phyloP scores from a whole-genome alignment of 169 alveolate genomes.

The Plasmodium malariae region DNA sequence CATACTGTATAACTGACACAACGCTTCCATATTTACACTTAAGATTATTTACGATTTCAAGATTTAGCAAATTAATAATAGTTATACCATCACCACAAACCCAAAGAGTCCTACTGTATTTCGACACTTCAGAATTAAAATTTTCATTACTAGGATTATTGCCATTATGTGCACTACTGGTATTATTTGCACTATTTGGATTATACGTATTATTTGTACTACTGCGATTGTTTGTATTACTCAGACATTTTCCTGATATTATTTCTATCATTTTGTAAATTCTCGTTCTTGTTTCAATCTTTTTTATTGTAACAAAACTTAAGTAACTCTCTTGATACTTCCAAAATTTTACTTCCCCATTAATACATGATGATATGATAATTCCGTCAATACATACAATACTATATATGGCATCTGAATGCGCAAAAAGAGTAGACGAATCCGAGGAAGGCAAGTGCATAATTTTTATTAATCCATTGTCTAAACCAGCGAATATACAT shows the following conservation, averaged over 20 bases:
- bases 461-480: constrained; percentile 68
- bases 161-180: neutral
- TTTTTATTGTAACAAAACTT: constrained; percentile 69
- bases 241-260: constrained; percentile 23
- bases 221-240: neutral
- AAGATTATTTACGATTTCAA: constrained; percentile 47
- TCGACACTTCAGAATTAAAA: constrained; percentile 7
- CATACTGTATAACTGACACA: constrained; percentile 75
- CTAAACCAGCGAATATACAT: constrained; percentile 77
- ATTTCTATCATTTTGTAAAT: constrained; percentile 74
- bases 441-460: constrained; percentile 78
- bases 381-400: constrained; percentile 76
- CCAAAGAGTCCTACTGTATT: constrained; percentile 67
- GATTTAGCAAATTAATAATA: constrained; percentile 53
- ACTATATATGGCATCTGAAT: constrained; percentile 71
- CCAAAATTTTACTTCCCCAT: constrained; percentile 78
- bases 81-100: constrained; percentile 77
- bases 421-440: constrained; percentile 73
- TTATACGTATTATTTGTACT: constrained; percentile 8
- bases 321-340: constrained; percentile 56
- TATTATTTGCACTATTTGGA: neutral
- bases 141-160: too few species aligned
- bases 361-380: constrained; percentile 54
- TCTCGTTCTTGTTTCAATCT: constrained; percentile 71
- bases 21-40: constrained; percentile 73